Evolutionary conservation across 1,284 basidiomycete species (phyloP).

Genomic region (Afroboletus lepidellus): DNA sequence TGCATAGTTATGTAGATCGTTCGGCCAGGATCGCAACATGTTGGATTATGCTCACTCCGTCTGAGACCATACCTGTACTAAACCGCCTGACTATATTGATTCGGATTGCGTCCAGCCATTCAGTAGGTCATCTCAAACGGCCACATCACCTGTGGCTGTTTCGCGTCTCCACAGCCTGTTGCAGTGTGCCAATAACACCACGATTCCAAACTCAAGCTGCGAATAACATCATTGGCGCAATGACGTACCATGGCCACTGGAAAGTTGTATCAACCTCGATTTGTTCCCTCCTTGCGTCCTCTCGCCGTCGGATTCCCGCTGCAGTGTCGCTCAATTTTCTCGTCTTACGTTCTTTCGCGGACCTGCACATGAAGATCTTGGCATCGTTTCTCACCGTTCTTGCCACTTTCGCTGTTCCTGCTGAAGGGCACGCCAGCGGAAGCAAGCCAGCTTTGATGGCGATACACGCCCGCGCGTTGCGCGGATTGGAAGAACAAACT

Average conservation of each 20-base stretch:
- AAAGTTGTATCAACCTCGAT: not conserved
- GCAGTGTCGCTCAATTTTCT: slow-evolving; percentile 5
- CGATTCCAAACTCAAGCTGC: slow-evolving; percentile 6
- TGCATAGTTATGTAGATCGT: too few species aligned
- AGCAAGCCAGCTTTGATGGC: slow-evolving; percentile 3
- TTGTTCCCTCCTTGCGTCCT: not conserved
- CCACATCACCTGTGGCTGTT: not conserved
- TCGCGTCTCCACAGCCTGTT: not conserved
- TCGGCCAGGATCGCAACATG: not conserved
- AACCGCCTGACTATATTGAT: too few species aligned
- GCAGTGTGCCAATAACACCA: not conserved
- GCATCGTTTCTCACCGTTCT: not conserved
- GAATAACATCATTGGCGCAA: not conserved
- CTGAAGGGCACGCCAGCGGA: slow-evolving; percentile 4
- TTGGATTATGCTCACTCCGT: not conserved
- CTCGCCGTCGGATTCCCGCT: not conserved
- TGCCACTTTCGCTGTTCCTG: slow-evolving; percentile 1
- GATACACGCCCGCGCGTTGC: slow-evolving; percentile 10
- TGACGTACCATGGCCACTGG: not conserved
- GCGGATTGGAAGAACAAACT: not conserved
- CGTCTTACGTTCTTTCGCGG: not conserved
- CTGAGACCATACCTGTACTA: not conserved
- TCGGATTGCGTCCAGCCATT: too few species aligned
- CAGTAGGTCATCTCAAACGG: too few species aligned
- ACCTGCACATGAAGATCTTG: slow-evolving; percentile 33